A percentile compares a stretch with the other conserved stretches of the same genome.
These are phyloP conservation scores for Penicillium italicum DNA, from an alignment of 2,329 filamentous ascomycete species.

Conservation along the genomic window DNA sequence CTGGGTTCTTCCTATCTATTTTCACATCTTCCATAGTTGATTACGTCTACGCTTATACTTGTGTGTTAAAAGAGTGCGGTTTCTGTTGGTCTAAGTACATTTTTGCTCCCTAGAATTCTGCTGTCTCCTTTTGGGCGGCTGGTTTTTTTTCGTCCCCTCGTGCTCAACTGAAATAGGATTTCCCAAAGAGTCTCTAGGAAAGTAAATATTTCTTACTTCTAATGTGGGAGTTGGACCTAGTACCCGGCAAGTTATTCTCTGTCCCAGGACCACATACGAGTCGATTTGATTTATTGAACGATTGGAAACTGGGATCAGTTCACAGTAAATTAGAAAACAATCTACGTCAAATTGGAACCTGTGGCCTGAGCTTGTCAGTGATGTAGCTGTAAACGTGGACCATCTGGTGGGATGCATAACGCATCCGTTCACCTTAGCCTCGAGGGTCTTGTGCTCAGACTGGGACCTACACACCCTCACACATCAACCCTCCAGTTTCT, in stretches of 20 bases:
- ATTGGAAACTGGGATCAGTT: too few species aligned
- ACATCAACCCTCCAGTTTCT: neutral
- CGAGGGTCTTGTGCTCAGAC: neutral
- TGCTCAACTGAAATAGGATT: neutral
- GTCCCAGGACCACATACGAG: neutral
- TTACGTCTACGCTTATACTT: slow-evolving; percentile 10
- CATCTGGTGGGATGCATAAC: neutral
- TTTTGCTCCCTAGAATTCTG: neutral
- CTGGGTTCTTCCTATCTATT: slow-evolving; percentile 9
- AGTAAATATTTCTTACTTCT: neutral
- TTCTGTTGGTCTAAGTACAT: slow-evolving; percentile 1
- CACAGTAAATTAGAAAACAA: neutral
- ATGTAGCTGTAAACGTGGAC: neutral
- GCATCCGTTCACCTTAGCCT: neutral
- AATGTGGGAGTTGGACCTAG: neutral
- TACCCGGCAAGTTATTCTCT: neutral
- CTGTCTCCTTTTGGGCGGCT: neutral
- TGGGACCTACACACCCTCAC: neutral
- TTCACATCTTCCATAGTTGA: slow-evolving; percentile 24
- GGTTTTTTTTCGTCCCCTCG: neutral
- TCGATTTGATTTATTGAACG: neutral
- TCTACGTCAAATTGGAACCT: neutral
- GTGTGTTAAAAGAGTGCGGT: slow-evolving; percentile 9
- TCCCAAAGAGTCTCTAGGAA: neutral
- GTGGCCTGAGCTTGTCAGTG: neutral